Percentiles rank a stretch among this genome's conserved stretches.
Evolutionary conservation across 2,329 filamentous ascomycete species (phyloP).

Genomic region (Fusarium sulawesiense): DNA sequence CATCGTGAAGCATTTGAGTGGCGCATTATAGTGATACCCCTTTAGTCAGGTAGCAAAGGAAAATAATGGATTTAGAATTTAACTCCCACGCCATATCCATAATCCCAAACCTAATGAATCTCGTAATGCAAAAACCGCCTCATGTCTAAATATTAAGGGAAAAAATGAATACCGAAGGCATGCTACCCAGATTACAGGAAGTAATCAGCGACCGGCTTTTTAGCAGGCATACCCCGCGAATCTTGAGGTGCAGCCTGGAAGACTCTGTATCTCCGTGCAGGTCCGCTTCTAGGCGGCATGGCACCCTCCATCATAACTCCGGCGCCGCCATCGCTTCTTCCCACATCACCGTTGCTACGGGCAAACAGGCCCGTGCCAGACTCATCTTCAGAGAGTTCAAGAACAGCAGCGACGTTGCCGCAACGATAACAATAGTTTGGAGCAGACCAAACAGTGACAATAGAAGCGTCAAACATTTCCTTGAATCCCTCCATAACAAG

Average conservation of each 20-base stretch:
- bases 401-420: constrained; percentile 93
- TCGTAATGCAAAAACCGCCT: constrained; percentile 35
- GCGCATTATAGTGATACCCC: constrained; percentile 30
- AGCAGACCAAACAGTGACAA: constrained; percentile 98
- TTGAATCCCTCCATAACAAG: constrained; percentile 99
- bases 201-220: constrained; percentile 98
- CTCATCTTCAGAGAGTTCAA: constrained; percentile 91
- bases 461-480: constrained; percentile 96
- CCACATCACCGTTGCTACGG: constrained; percentile 77
- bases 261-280: constrained; percentile 89
- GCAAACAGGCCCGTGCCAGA: constrained; percentile 77
- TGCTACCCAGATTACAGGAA: constrained; percentile 71
- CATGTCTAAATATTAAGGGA: constrained; percentile 18
- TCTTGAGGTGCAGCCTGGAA: constrained; percentile 98
- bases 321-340: constrained; percentile 63
- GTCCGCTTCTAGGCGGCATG: constrained; percentile 67
- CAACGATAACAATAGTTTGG: constrained; percentile 98
- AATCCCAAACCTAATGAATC: constrained; percentile 33
- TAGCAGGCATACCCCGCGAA: constrained; percentile 95
- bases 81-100: constrained; percentile 43
- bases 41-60: constrained; percentile 22
- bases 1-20: constrained; percentile 26
- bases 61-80: constrained; percentile 25
- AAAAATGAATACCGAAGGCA: not conserved
- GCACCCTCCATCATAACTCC: constrained; percentile 63